phyloP scores from a whole-genome alignment of 1,284 basidiomycete species.

The Bjerkandera adusta region DNA sequence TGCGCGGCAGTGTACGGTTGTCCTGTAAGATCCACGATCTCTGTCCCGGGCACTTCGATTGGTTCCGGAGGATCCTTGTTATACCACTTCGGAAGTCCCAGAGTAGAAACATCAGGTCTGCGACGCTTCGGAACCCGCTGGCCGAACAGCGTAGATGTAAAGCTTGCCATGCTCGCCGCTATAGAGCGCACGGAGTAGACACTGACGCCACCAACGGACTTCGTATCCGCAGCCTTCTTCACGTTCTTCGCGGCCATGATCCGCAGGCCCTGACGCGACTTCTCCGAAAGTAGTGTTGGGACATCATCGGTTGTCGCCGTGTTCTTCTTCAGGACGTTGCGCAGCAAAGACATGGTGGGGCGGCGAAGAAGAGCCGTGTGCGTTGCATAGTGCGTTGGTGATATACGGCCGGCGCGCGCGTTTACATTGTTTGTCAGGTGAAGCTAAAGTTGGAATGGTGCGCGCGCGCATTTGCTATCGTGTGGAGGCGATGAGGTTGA shows the following conservation, averaged over 20 bases:
- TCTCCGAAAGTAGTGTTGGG: constrained; percentile 7
- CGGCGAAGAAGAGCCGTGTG: neutral
- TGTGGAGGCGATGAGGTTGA: no score
- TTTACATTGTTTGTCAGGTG: no score
- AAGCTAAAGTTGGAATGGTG: no score
- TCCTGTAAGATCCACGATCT: constrained; percentile 2
- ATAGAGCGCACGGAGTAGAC: constrained; percentile 11
- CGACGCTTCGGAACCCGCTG: constrained; percentile 9
- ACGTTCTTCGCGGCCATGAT: neutral
- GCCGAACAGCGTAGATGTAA: constrained; percentile 5
- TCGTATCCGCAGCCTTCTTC: neutral
- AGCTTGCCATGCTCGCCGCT: constrained; percentile 12
- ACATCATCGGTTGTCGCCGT: constrained; percentile 1
- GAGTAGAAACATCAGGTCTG: constrained; percentile 7
- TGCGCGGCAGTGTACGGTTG: constrained; percentile 2
- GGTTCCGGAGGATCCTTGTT: constrained; percentile 10
- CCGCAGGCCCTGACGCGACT: constrained; percentile 1
- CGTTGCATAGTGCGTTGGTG: no score
- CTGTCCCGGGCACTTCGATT: constrained; percentile 10
- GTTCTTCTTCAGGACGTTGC: constrained; percentile 12
- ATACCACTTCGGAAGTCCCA: constrained; percentile 11
- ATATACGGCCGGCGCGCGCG: no score
- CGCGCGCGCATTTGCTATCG: no score
- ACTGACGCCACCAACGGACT: constrained; percentile 6
- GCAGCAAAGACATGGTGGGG: constrained; percentile 8